Evolutionary conservation across 306 rosid species (phyloP).

Genomic region (Ormosia emarginata): DNA sequence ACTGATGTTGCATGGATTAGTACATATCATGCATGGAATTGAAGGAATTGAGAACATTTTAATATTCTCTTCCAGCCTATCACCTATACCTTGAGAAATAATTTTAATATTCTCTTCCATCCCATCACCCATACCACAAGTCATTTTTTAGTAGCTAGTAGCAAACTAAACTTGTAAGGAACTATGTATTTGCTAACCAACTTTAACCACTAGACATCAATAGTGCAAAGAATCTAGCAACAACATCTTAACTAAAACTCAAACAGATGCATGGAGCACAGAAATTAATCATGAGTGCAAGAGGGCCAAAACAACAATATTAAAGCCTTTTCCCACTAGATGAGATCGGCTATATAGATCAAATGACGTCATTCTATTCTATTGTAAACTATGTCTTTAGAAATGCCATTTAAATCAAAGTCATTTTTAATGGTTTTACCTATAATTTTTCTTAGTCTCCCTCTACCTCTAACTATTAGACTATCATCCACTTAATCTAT

Average conservation of each 20-base stretch:
- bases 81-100: neutral
- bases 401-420: no score
- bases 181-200: neutral
- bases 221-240: conserved; percentile 13
- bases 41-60: neutral
- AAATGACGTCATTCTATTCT: no score
- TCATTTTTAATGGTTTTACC: no score
- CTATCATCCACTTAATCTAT: no score
- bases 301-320: neutral
- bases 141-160: neutral
- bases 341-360: no score
- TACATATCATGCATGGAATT: neutral
- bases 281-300: neutral
- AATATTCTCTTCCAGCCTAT: neutral
- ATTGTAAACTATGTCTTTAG: no score
- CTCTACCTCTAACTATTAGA: no score
- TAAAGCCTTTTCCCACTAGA: no score
- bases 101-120: neutral
- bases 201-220: neutral
- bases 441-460: no score
- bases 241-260: neutral
- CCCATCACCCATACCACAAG: neutral
- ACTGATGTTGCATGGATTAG: neutral
- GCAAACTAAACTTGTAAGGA: neutral
- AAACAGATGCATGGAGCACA: neutral